phyloP scores from a whole-genome alignment of 2,329 filamentous ascomycete genomes.

The Immersiporthe knoxdaviesiana region DNA sequence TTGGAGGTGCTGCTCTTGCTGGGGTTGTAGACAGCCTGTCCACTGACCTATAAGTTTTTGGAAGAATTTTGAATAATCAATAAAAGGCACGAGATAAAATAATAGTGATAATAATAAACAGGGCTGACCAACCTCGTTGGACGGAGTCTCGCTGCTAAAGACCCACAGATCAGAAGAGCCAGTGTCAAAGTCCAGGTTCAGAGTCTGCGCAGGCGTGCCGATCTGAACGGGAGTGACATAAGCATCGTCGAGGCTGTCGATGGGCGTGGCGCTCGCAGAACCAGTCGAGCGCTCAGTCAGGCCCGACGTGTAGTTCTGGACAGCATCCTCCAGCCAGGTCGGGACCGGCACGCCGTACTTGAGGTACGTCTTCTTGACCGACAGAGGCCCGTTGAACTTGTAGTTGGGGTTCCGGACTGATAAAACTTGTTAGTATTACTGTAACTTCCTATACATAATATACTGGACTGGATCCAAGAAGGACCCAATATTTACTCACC shows the following conservation, averaged over 20 bases:
- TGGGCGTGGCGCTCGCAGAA: constrained; percentile 27
- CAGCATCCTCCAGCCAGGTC: constrained; percentile 26
- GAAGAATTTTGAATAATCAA: not conserved
- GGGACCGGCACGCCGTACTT: constrained; percentile 31
- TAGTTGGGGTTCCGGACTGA: constrained; percentile 30
- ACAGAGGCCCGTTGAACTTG: constrained; percentile 28
- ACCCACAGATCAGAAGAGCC: constrained; percentile 49
- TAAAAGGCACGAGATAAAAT: too few species aligned
- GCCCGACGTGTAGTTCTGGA: constrained; percentile 19
- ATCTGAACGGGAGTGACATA: constrained; percentile 41
- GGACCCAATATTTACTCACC: not conserved
- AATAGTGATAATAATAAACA: too few species aligned
- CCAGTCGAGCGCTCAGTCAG: constrained; percentile 28
- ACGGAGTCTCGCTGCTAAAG: constrained; percentile 38
- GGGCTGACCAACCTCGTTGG: constrained; percentile 14
- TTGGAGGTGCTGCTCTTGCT: constrained; percentile 36
- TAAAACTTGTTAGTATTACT: not conserved
- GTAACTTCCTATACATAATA: not conserved
- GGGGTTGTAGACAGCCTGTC: constrained; percentile 39
- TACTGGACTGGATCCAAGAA: not conserved
- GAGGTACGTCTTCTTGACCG: constrained; percentile 32
- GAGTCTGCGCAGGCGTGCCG: constrained; percentile 46
- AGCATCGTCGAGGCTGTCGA: constrained; percentile 36
- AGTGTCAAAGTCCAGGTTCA: constrained; percentile 51
- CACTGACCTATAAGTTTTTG: constrained; percentile 33